Conservation (phyloP, 805 yeast genomes). For the Pichia membranifaciens region DNA sequence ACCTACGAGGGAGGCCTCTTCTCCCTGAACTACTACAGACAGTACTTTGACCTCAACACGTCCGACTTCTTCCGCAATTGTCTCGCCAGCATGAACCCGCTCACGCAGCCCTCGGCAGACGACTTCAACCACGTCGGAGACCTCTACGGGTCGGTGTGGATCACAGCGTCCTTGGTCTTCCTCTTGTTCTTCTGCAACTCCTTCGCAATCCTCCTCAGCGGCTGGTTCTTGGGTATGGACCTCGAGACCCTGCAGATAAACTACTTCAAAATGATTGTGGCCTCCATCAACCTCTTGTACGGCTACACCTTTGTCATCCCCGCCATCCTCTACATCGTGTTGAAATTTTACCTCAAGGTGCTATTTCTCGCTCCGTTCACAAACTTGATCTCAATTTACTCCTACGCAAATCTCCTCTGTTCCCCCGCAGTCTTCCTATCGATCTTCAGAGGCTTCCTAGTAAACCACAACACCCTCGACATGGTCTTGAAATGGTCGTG, state of each 20-base stretch:
- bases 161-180: constrained; percentile 74
- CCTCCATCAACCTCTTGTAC: constrained; percentile 64
- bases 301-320: constrained; percentile 75
- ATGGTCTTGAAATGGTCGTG: constrained; percentile 55
- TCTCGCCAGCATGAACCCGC: constrained; percentile 52
- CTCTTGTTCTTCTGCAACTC: constrained; percentile 72
- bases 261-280: constrained; percentile 59
- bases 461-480: constrained; percentile 40
- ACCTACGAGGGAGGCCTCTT: constrained; percentile 42
- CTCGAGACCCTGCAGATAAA: constrained; percentile 32
- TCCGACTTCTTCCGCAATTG: constrained; percentile 53
- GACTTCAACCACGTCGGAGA: constrained; percentile 49
- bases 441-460: constrained; percentile 50
- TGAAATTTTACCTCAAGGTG: constrained; percentile 52
- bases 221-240: constrained; percentile 39
- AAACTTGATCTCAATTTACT: constrained; percentile 67
- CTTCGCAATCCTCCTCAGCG: constrained; percentile 57
- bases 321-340: constrained; percentile 40
- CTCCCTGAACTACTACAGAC: constrained; percentile 53
- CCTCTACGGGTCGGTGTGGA: constrained; percentile 87
- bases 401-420: constrained; percentile 83
- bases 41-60: constrained; percentile 66
- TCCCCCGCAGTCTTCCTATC: constrained; percentile 68
- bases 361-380: constrained; percentile 42
- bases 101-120: constrained; percentile 30